A percentile compares a stretch with the other conserved stretches of the same genome.
Conservation (phyloP, 2,329 filamentous ascomycete species). For the Rhexocercosporidium sp. region DNA sequence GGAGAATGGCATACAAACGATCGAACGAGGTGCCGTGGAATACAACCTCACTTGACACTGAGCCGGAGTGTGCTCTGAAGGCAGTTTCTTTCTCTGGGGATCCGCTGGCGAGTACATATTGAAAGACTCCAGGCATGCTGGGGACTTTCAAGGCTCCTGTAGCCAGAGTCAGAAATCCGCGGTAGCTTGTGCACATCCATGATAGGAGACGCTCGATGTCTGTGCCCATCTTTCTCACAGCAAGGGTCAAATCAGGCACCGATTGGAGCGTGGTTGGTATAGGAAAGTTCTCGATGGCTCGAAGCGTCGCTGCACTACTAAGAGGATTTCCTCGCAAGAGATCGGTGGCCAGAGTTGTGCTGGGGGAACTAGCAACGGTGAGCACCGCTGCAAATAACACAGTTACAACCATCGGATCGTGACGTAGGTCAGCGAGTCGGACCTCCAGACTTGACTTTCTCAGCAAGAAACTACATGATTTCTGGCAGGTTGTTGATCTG, state of each 20-base stretch:
- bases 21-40: constrained; percentile 25
- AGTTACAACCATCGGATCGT: constrained; percentile 22
- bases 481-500: constrained; percentile 1
- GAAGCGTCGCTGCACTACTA: background rate
- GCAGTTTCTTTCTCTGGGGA: constrained; percentile 18
- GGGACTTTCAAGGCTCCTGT: constrained; percentile 22
- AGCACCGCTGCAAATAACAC: constrained; percentile 18
- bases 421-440: constrained; percentile 13
- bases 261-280: constrained; percentile 1
- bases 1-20: constrained; percentile 20
- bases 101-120: constrained; percentile 26
- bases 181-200: constrained; percentile 17
- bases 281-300: constrained; percentile 11
- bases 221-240: background rate
- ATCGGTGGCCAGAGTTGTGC: background rate
- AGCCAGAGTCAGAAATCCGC: constrained; percentile 22
- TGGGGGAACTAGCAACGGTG: constrained; percentile 8
- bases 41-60: constrained; percentile 13
- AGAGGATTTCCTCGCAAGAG: constrained; percentile 17
- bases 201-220: constrained; percentile 5
- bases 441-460: constrained; percentile 6
- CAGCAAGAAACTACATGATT: constrained; percentile 4
- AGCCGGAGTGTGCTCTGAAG: constrained; percentile 12
- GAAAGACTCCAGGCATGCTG: constrained; percentile 16
- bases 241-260: background rate